These are phyloP conservation scores for Trichoderma orchidacearum DNA, from an alignment of 495 filamentous ascomycete species.

Conservation along the genomic window DNA sequence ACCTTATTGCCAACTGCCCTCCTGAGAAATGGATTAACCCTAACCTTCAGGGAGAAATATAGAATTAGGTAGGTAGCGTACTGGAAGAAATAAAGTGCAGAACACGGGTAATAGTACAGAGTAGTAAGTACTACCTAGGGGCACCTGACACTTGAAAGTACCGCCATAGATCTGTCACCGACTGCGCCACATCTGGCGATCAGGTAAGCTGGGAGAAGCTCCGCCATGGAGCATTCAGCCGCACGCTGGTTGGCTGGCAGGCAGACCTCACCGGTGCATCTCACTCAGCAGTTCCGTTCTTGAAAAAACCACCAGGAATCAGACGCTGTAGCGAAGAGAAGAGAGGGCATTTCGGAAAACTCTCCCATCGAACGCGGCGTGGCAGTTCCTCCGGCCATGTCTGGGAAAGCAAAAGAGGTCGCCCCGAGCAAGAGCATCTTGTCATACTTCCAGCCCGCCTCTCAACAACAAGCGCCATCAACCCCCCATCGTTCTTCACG, in stretches of 20 bases:
- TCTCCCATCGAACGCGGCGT: neutral
- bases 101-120: too few species aligned
- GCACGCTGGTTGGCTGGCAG: neutral
- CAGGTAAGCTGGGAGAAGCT: neutral
- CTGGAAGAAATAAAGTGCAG: too few species aligned
- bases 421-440: neutral
- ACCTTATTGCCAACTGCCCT: too few species aligned
- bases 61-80: too few species aligned
- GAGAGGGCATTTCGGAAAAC: too few species aligned
- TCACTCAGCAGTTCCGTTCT: neutral
- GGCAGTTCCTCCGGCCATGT: neutral
- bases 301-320: neutral
- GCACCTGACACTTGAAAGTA: too few species aligned
- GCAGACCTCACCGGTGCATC: neutral
- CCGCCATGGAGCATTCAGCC: neutral
- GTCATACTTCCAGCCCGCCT: neutral
- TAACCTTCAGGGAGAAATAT: too few species aligned
- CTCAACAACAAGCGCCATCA: neutral
- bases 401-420: neutral
- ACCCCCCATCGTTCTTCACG: neutral
- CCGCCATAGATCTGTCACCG: neutral
- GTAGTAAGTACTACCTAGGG: too few species aligned
- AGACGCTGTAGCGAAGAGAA: neutral
- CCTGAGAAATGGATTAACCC: too few species aligned
- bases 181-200: neutral